Base-by-base conservation (phyloP, 257 asterid genomes). In the Ocimum tenuiflorum region DNA sequence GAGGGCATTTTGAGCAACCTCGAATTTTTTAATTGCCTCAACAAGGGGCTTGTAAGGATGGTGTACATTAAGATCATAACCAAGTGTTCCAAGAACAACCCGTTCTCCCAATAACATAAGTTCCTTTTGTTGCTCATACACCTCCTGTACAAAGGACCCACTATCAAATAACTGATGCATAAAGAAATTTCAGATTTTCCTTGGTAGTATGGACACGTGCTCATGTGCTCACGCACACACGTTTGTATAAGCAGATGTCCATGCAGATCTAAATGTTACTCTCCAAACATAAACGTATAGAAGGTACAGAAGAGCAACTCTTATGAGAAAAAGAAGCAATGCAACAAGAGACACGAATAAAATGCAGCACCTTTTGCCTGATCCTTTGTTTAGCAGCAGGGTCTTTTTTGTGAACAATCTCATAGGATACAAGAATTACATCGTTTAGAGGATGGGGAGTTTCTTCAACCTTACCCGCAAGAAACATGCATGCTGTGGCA, bases 381-480 rank as follows among this genome's bases (percentile, higher is more conserved):
- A 91, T 91, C 85, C 80, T 83, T 72, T 91, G 95, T 53, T 65
- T 80, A 50, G 91, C 95, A 61, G 86, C 83, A 55, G 74, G 33
- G 54, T 74, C 74, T 68, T 90, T 88, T 60, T 94, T 94, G 77
- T 94, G 89, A 73, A 83, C 81, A 57, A 94, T 84, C 66, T 94
- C 97, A 81, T 90, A 88, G 6, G 99, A 94, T 56, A 90, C 95
- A 27, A 84, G 76, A 73, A 94, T 94, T 10, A 90, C 97, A 78
- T 94, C 97, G 74, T 85, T 89, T 51, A 94, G 75, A 59, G 96
- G 95, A 43, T 94, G 99, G 43, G 97, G 99, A 67, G 99, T 89
- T 86, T 94, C 99, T 82, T 94, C 99, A 70, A 94, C 99, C 84
- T 94, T 94, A 41, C 97, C 97, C 18, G 99, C 97, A n/a, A 94